A percentile compares a stretch with the other conserved stretches of the same genome.
phyloP scores from a whole-genome alignment of 2,329 filamentous ascomycete species.

The Elsinoe ampelina region DNA sequence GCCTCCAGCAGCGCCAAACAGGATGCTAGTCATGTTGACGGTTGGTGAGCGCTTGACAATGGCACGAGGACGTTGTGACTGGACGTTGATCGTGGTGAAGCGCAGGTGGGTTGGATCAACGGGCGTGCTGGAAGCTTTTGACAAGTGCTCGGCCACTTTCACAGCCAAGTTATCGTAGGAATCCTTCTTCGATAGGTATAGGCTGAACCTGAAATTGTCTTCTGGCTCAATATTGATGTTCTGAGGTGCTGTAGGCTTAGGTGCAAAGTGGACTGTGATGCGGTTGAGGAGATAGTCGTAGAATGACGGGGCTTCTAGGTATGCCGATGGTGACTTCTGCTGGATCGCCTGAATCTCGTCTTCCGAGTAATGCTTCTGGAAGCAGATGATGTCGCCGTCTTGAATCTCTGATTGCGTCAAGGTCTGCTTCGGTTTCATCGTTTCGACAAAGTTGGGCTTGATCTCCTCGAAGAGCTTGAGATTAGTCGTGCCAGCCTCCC shows the following conservation, averaged over 20 bases:
- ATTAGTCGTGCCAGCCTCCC: constrained; percentile 61
- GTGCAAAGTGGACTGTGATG: constrained; percentile 67
- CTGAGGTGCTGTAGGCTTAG: constrained; percentile 41
- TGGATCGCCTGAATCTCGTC: constrained; percentile 29
- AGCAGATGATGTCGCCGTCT: constrained; percentile 93
- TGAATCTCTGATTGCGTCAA: constrained; percentile 88
- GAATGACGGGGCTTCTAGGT: constrained; percentile 66
- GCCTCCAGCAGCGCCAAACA: constrained; percentile 46
- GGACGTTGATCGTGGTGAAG: constrained; percentile 76
- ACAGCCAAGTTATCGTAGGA: constrained; percentile 78
- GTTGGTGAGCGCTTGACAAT: constrained; percentile 64
- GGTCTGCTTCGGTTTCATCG: constrained; percentile 82
- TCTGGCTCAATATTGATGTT: constrained; percentile 24
- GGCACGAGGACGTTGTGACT: constrained; percentile 66
- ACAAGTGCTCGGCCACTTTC: constrained; percentile 69
- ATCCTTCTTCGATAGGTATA: constrained; percentile 79
- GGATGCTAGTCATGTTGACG: constrained; percentile 66
- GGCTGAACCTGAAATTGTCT: constrained; percentile 58
- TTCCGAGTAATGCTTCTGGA: constrained; percentile 58
- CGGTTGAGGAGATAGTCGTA: constrained; percentile 91
- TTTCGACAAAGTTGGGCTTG: constrained; percentile 94
- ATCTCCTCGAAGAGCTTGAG: constrained; percentile 88
- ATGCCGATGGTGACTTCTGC: constrained; percentile 24
- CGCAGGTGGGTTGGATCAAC: constrained; percentile 80
- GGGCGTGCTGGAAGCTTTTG: constrained; percentile 25